A percentile compares a stretch with the other conserved stretches of the same genome.
phyloP scores from a whole-genome alignment of 176 grass and related monocot species.

The Bromus sterilis region DNA sequence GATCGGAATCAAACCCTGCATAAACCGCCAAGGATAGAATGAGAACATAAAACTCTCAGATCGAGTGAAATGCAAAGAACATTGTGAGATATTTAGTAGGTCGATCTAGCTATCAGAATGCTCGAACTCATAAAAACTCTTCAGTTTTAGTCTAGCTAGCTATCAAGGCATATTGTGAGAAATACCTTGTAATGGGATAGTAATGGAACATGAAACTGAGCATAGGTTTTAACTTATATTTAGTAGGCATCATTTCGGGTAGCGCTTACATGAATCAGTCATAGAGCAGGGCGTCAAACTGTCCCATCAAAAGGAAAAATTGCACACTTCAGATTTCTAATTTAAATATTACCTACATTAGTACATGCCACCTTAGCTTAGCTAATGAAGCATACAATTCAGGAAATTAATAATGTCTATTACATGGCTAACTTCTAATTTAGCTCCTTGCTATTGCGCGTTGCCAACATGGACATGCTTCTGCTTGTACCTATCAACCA shows the following conservation, averaged over 20 bases:
- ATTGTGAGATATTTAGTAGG: not conserved
- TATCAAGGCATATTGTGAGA: not conserved
- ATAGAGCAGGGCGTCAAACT: too few relatives aligned
- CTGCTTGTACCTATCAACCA: not conserved
- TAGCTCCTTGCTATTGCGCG: not conserved
- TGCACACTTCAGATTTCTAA: too few relatives aligned
- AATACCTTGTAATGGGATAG: not conserved
- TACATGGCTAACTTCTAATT: not conserved
- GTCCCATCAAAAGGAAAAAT: not conserved
- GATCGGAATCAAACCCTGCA: not conserved
- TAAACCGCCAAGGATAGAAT: not conserved
- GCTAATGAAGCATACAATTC: not conserved
- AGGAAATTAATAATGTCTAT: not conserved
- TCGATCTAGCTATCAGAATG: not conserved
- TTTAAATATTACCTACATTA: too few relatives aligned
- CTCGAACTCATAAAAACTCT: not conserved
- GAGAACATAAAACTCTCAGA: not conserved
- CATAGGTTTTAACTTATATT: not conserved
- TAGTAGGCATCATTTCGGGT: not conserved
- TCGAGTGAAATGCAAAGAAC: not conserved
- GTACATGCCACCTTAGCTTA: not conserved
- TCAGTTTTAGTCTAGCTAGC: not conserved
- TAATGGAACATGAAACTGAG: not conserved
- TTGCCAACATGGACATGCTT: not conserved
- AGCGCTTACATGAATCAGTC: not conserved